A percentile compares a stretch with the other conserved stretches of the same genome.
Evolutionary conservation across 1,139 yeast species (phyloP).

Genomic region (Saccharomyces hybrid): DNA sequence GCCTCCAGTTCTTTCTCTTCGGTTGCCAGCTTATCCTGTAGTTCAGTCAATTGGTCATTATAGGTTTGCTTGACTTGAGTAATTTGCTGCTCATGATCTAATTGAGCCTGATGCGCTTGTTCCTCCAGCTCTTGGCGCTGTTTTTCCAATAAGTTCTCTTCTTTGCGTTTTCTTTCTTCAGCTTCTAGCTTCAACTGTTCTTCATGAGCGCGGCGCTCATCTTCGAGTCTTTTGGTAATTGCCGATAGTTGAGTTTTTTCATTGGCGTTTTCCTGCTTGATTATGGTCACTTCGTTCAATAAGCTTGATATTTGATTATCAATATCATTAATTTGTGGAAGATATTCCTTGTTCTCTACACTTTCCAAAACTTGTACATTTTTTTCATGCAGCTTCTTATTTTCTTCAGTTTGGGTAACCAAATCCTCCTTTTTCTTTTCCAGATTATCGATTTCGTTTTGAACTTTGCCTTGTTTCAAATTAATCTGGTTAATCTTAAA

Average conservation of each 20-base stretch:
- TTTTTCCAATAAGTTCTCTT: constrained; percentile 19
- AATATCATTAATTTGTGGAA: constrained; percentile 21
- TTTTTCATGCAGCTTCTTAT: constrained; percentile 15
- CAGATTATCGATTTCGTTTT: constrained; percentile 18
- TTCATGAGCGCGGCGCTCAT: constrained; percentile 24
- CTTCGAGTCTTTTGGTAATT: constrained; percentile 24
- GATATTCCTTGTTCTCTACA: constrained; percentile 19
- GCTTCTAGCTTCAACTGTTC: constrained; percentile 21
- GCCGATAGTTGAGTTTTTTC: constrained; percentile 23
- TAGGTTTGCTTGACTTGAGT: constrained; percentile 16
- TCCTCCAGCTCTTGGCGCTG: constrained; percentile 22
- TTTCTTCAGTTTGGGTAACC: constrained; percentile 16
- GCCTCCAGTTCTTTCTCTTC: constrained; percentile 10
- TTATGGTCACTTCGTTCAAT: constrained; percentile 17
- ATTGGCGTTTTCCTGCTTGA: constrained; percentile 26
- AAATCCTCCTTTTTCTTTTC: constrained; percentile 16
- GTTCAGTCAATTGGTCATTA: constrained; percentile 12
- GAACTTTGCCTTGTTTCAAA: constrained; percentile 18
- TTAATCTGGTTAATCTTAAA: constrained; percentile 20
- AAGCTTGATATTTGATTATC: constrained; percentile 18
- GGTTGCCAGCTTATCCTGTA: constrained; percentile 8
- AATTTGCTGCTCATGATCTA: constrained; percentile 21
- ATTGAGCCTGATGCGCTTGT: constrained; percentile 14
- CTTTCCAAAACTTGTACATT: constrained; percentile 13
- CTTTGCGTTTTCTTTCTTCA: constrained; percentile 22